Evolutionary conservation across 2,329 filamentous ascomycete species (phyloP).

Genomic region (Gnomoniopsis smithogilvyi): DNA sequence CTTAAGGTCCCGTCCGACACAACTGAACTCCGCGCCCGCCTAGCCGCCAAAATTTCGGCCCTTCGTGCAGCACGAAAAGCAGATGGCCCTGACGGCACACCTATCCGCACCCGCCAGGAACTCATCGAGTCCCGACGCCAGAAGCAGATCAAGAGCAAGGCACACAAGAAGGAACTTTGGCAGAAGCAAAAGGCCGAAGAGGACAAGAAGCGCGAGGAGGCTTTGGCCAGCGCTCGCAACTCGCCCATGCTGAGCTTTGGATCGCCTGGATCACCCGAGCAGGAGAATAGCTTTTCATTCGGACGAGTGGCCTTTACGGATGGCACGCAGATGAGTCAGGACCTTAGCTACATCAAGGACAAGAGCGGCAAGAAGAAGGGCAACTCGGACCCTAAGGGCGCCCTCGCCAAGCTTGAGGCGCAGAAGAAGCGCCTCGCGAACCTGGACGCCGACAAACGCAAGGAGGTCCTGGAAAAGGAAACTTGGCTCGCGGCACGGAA

Average conservation of each 20-base stretch:
- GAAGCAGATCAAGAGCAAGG: conserved; percentile 83
- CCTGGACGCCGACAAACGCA: conserved; percentile 76
- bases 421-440: conserved; percentile 76
- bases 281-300: conserved; percentile 73
- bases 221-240: conserved; percentile 56
- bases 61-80: conserved; percentile 85
- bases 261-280: conserved; percentile 30
- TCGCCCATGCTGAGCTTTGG: conserved; percentile 55
- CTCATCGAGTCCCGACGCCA: conserved; percentile 84
- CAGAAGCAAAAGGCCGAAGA: conserved; percentile 77
- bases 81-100: conserved; percentile 76
- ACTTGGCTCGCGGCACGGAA: conserved; percentile 89
- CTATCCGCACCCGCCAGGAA: conserved; percentile 83
- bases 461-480: conserved; percentile 90
- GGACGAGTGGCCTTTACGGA: conserved; percentile 89
- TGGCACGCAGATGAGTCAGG: conserved; percentile 74
- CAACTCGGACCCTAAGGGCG: conserved; percentile 78
- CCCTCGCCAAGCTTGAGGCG: conserved; percentile 80
- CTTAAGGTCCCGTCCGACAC: conserved; percentile 68
- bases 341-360: conserved; percentile 57
- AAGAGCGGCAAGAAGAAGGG: conserved; percentile 66
- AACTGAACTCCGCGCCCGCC: conserved; percentile 70
- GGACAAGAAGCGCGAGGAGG: conserved; percentile 62
- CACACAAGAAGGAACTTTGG: conserved; percentile 83
- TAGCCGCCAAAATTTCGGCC: conserved; percentile 80